Percentiles rank a stretch among this genome's conserved stretches.
Conservation (phyloP, 2,329 filamentous ascomycete genomes). For the Pseudonectria foliicola region DNA sequence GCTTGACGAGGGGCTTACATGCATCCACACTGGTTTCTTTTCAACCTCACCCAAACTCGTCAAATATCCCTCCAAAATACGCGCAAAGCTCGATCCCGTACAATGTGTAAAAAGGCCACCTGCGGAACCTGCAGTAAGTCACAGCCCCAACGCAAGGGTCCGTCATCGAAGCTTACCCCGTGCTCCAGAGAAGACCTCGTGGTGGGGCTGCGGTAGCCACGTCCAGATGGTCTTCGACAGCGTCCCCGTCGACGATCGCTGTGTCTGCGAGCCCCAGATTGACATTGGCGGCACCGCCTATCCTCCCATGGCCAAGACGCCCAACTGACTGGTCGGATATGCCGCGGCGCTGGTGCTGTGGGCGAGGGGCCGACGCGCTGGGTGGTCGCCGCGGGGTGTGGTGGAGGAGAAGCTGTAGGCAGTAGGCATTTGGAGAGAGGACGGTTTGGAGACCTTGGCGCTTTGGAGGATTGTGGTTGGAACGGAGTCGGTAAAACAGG, state of each 20-base stretch:
- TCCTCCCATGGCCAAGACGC: conserved; percentile 51
- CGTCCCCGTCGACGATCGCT: conserved; percentile 52
- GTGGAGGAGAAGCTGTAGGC: conserved; percentile 21
- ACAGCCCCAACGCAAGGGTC: background rate
- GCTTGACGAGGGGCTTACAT: too few relatives aligned
- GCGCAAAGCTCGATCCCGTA: conserved; percentile 1
- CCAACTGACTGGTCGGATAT: conserved; percentile 30
- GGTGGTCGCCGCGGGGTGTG: conserved; percentile 24
- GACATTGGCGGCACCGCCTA: conserved; percentile 55
- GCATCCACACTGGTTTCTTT: background rate
- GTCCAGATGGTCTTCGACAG: conserved; percentile 54
- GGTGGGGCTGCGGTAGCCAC: conserved; percentile 60
- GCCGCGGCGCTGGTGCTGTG: conserved; percentile 24
- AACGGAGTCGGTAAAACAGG: background rate
- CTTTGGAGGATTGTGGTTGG: conserved; percentile 2
- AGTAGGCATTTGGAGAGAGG: background rate
- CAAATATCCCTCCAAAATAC: background rate
- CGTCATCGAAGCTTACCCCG: too few relatives aligned
- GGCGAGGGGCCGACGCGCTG: conserved; percentile 21
- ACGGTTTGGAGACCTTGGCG: background rate
- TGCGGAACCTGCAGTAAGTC: conserved; percentile 57
- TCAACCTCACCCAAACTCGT: background rate
- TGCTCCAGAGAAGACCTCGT: conserved; percentile 31
- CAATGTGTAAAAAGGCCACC: conserved; percentile 59
- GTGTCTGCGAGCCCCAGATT: conserved; percentile 57